Evolutionary conservation across 1,139 yeast species (phyloP).

Genomic region (Yamadazyma mexicana): DNA sequence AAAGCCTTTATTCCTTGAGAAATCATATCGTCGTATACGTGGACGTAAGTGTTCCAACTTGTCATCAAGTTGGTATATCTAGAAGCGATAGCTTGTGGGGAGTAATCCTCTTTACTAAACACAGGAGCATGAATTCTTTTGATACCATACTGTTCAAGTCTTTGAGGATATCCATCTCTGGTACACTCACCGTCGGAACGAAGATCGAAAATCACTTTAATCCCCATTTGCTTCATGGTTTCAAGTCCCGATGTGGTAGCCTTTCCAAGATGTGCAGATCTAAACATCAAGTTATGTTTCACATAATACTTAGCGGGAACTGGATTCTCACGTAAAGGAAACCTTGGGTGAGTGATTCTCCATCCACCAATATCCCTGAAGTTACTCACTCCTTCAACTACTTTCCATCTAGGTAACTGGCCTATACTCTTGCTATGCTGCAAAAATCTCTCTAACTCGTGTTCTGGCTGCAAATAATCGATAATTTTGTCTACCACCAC

Average conservation of each 20-base stretch:
- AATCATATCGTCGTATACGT: constrained; percentile 64
- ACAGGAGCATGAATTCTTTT: constrained; percentile 61
- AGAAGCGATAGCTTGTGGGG: constrained; percentile 65
- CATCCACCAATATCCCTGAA: constrained; percentile 86
- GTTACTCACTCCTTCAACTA: constrained; percentile 66
- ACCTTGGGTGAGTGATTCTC: constrained; percentile 39
- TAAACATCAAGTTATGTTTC: constrained; percentile 54
- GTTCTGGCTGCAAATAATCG: constrained; percentile 51
- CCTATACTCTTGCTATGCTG: constrained; percentile 37
- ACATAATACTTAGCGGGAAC: constrained; percentile 36
- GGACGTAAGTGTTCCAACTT: constrained; percentile 63
- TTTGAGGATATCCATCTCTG: constrained; percentile 47
- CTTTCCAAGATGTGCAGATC: constrained; percentile 62
- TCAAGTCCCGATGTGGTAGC: constrained; percentile 49
- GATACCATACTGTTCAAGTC: constrained; percentile 42
- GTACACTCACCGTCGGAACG: constrained; percentile 62
- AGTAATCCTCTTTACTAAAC: constrained; percentile 53
- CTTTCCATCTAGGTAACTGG: constrained; percentile 53
- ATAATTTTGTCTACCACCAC: constrained; percentile 53
- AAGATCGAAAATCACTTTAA: constrained; percentile 65
- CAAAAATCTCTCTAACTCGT: constrained; percentile 55
- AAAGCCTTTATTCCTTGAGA: constrained; percentile 48
- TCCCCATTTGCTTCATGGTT: constrained; percentile 43
- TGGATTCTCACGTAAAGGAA: constrained; percentile 13
- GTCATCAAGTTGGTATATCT: constrained; percentile 58